Evolutionary conservation across 352 stramenopile species (phyloP).

Genomic region (Pythium scleroteichum): DNA sequence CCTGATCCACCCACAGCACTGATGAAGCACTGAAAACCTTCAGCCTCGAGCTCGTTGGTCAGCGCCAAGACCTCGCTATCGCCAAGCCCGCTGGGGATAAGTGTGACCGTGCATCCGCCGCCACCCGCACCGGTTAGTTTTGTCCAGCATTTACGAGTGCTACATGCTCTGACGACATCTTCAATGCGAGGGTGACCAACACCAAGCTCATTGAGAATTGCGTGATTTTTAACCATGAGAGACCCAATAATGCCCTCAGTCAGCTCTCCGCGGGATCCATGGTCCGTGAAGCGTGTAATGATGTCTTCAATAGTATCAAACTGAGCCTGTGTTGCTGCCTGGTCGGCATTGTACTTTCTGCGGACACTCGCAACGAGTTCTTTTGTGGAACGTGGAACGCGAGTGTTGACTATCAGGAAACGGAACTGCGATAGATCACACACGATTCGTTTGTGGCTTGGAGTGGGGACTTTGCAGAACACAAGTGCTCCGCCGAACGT

Average conservation of each 20-base stretch:
- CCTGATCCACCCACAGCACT: conserved; percentile 25
- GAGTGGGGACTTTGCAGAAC: conserved; percentile 62
- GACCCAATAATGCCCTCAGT: conserved; percentile 44
- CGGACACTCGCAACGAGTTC: conserved; percentile 81
- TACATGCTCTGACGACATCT: conserved; percentile 62
- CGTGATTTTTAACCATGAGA: conserved; percentile 75
- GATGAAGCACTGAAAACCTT: conserved; percentile 27
- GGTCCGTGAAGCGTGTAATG: conserved; percentile 54
- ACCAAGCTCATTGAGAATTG: conserved; percentile 70
- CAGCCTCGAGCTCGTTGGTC: conserved; percentile 42
- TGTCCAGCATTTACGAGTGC: conserved; percentile 53
- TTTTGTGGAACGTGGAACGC: conserved; percentile 88
- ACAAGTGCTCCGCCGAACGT: conserved; percentile 85
- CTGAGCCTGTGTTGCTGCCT: conserved; percentile 37
- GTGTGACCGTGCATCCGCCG: conserved; percentile 87
- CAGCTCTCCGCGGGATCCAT: conserved; percentile 39
- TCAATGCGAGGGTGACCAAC: conserved; percentile 88
- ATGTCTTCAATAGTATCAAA: conserved; percentile 87
- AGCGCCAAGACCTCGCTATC: conserved; percentile 44
- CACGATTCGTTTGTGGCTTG: conserved; percentile 45
- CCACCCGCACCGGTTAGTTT: conserved; percentile 91
- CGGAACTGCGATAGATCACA: conserved; percentile 67
- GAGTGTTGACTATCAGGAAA: conserved; percentile 91
- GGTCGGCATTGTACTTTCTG: conserved; percentile 55
- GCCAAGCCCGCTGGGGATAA: conserved; percentile 55